A percentile compares a stretch with the other conserved stretches of the same genome.
phyloP scores from a whole-genome alignment of 176 grass and related monocot genomes.

The Phragmites australis region DNA sequence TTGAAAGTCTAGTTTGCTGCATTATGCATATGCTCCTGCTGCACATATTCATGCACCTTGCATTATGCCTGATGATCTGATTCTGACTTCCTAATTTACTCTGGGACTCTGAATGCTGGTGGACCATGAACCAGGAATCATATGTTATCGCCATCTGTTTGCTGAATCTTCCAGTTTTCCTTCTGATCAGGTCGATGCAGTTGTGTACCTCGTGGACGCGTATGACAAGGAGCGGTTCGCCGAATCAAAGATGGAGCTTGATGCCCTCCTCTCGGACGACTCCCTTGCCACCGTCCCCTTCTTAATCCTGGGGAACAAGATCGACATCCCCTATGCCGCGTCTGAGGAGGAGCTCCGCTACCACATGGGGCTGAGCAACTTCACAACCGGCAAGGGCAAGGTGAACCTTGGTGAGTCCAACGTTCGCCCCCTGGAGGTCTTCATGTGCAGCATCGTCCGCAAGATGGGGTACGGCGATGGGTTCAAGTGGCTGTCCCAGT shows the following conservation, averaged over 20 bases:
- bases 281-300: slow-evolving; percentile 63
- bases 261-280: slow-evolving; percentile 77
- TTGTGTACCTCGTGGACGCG: slow-evolving; percentile 81
- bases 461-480: slow-evolving; percentile 90
- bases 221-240: slow-evolving; percentile 81
- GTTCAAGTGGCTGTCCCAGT: slow-evolving; percentile 88
- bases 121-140: background rate
- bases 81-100: background rate
- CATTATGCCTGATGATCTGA: background rate
- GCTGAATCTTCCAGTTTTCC: background rate
- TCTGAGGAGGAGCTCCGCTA: slow-evolving; percentile 77
- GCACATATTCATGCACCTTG: background rate
- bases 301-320: slow-evolving; percentile 84
- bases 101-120: background rate
- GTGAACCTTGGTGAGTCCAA: slow-evolving; percentile 65
- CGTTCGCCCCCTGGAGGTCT: slow-evolving; percentile 73
- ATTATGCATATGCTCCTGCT: background rate
- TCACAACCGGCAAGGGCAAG: slow-evolving; percentile 79
- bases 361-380: slow-evolving; percentile 71
- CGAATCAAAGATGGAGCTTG: slow-evolving; percentile 74
- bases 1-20: background rate
- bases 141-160: background rate
- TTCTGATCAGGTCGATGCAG: slow-evolving; percentile 67
- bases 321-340: slow-evolving; percentile 68
- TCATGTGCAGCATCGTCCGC: slow-evolving; percentile 87